Evolutionary conservation across 2,329 filamentous ascomycete species (phyloP), one percentile per base, ranked within the genome.

Genomic region (Cercospora sojina): DNA sequence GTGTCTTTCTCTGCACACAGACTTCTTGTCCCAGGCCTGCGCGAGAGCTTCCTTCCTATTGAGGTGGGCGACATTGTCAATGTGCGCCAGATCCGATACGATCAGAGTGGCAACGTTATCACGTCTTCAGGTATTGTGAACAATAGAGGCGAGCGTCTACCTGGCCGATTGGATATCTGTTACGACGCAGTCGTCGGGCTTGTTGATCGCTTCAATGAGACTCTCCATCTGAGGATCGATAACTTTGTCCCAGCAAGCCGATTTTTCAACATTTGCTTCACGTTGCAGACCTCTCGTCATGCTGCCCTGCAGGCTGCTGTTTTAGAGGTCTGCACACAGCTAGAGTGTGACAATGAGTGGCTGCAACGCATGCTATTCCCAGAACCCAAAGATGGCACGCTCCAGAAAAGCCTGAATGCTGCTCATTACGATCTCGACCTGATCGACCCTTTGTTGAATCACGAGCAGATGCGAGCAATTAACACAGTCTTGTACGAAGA

Each of bases 391-490:
- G 74, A 83, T 67, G 80, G 80, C 13, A 60, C 70, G 3, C 65
- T 78, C 25, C 82, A 84, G 67, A 77, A 68, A 7, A 73, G 64
- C 6, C 73, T 84, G 31, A 78, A 80, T 41, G 76, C 69, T 12
- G 72, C 77, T 5, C 69, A 72, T 4, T 77, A 76, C 63, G 73
- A 75, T 47, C 75, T 78, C 20, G 68, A 73, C 1, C 76, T 80
- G 59, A 77, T 78, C 55, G 82, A 84, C 68, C 35, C 65, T 6
- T 69, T 75, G 35, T 72, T 84, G 13, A 84, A 84, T 66, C 82
- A 80, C 69, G 83, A 84, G 70, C 83, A 84, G 71, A 70, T 79
- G 62, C 80, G 80, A 70, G 81, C 81, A 1, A 79, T 84, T 6
- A 77, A 81, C 35, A 78, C 79, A 8, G 73, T 83, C 2, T 74